Evolutionary conservation across 2,329 filamentous ascomycete genomes (phyloP), one percentile per base, ranked within the genome.

Genomic region (Botrytis cinerea): DNA sequence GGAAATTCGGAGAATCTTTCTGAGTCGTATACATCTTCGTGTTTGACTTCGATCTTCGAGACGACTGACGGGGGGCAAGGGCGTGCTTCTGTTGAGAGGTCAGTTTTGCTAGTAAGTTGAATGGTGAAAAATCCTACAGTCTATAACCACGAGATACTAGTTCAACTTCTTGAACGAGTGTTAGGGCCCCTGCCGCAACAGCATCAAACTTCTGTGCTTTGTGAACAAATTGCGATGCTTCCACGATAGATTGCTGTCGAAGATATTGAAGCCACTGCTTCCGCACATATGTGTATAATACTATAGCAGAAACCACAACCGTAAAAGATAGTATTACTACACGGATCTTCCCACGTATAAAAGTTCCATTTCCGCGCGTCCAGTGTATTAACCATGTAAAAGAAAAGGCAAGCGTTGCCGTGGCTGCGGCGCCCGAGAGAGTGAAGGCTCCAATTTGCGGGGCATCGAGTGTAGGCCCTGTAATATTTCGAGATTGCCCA

Each of bases 131-230:
- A 46, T 84, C 90, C 82, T 83, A 94, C 90, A 97, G 86, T 83
- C 93, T 88, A 82, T 97, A 98, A 35, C 95, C 95, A 78, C 95
- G 90, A 45, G 95, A 97, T 40, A 98, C 94, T 46, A 98, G 87
- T 83, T 98, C 95, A n/a, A 98, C 94, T 83, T 98, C 95, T 81
- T 97, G 95, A 75, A 98, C 91, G 74, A 97, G 87, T 54, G 92
- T 90, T 72, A 97, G 85, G 3, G 93, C 92, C 46, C 93, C 92
- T 57, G 91, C 90, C 59, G 89, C 90, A 35, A 91, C 91, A 59
- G 91, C 89, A 82, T 98, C 94, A 78, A 97, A 94, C 68, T 91
- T 90, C 80, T 97, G 93, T 57, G 94, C 90, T 79, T 90, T 91
- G 64, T 88, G 86, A 63, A 96, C 90, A 76, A 97, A 90, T 0